Evolutionary conservation across 2,329 filamentous ascomycete genomes (phyloP).

Genomic region (Epichloe sp.): DNA sequence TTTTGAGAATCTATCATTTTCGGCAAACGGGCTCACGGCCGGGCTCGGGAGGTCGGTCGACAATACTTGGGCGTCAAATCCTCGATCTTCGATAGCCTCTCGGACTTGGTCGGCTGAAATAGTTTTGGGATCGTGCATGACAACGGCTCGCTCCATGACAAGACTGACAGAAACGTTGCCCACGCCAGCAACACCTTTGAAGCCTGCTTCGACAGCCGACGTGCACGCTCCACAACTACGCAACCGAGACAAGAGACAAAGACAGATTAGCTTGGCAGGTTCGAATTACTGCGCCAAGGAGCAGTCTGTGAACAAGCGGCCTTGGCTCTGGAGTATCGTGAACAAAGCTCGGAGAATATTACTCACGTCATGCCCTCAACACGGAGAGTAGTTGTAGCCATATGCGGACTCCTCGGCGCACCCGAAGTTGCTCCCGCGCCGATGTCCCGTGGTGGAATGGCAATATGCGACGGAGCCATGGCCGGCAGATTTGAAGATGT

Average conservation of each 20-base stretch:
- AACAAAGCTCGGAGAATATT: not conserved
- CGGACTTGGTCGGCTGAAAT: constrained; percentile 64
- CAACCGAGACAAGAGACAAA: constrained; percentile 10
- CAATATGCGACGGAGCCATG: constrained; percentile 40
- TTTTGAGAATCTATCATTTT: constrained; percentile 23
- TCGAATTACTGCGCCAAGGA: not conserved
- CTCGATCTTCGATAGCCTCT: constrained; percentile 81
- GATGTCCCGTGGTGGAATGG: constrained; percentile 30
- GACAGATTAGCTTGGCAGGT: not conserved
- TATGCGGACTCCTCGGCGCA: constrained; percentile 36
- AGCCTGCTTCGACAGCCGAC: constrained; percentile 85
- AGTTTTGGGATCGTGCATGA: constrained; percentile 70
- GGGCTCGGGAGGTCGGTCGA: constrained; percentile 59
- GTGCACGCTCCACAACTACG: constrained; percentile 84
- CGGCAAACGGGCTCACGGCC: constrained; percentile 24
- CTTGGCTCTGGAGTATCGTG: constrained; percentile 15
- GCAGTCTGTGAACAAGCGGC: constrained; percentile 15
- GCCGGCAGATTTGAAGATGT: not conserved
- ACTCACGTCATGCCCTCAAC: constrained; percentile 77
- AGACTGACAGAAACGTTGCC: constrained; percentile 83
- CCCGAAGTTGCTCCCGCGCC: constrained; percentile 11
- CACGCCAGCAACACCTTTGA: constrained; percentile 69
- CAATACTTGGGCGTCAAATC: constrained; percentile 85
- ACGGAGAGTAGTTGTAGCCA: constrained; percentile 82
- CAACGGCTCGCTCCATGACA: constrained; percentile 89